Conservation (phyloP, 2,329 filamentous ascomycete species). For the Colletotrichum sp. region DNA sequence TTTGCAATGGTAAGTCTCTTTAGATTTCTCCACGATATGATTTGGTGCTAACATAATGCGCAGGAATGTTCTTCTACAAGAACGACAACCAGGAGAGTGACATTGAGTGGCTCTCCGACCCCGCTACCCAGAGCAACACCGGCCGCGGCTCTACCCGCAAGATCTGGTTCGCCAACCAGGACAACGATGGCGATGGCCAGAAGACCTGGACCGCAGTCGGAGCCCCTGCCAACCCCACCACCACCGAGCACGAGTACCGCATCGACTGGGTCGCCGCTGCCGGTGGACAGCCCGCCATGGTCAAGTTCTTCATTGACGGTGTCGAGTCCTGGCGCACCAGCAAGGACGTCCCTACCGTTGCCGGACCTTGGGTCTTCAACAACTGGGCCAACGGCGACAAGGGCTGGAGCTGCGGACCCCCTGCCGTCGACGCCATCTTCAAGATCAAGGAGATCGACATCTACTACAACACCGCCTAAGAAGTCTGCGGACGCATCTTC, state of each 20-base stretch:
- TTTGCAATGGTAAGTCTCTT: conserved; percentile 31
- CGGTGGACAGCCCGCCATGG: conserved; percentile 18
- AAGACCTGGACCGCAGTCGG: conserved; percentile 11
- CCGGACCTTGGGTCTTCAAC: conserved; percentile 34
- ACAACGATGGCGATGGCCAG: conserved; percentile 20
- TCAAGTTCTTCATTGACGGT: conserved; percentile 30
- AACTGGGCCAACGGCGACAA: conserved; percentile 36
- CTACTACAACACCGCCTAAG: conserved; percentile 32
- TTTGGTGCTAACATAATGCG: neutral
- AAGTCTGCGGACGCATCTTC: neutral
- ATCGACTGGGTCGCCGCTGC: conserved; percentile 28
- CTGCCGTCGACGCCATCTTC: conserved; percentile 24
- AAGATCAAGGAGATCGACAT: conserved; percentile 22
- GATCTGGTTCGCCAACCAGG: conserved; percentile 36
- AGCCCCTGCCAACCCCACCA: conserved; percentile 26
- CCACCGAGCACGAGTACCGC: conserved; percentile 34
- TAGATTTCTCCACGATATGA: too few relatives aligned
- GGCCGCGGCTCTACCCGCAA: conserved; percentile 20
- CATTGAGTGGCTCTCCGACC: conserved; percentile 36
- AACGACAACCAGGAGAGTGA: conserved; percentile 32
- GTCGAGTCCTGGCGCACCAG: conserved; percentile 26
- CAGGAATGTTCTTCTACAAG: conserved; percentile 36
- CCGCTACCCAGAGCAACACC: conserved; percentile 26
- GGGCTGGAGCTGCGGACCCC: conserved; percentile 33
- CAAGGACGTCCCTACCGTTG: conserved; percentile 25